Base-by-base conservation (phyloP, 345 rosid species). In the Abelmoschus esculentus region DNA sequence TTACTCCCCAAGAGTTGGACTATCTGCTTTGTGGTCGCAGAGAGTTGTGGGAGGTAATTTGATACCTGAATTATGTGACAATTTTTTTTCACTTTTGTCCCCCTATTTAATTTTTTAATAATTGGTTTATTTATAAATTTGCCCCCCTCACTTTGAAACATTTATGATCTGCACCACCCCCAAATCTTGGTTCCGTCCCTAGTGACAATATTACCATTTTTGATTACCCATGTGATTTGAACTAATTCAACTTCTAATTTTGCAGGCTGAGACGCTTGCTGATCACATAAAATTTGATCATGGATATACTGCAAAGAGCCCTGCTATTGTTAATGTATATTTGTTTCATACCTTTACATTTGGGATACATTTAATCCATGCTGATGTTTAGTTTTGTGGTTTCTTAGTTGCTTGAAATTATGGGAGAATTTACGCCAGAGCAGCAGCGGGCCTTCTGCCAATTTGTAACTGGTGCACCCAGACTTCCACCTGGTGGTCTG, bases 271-370 rank as follows among this genome's bases (percentile, higher is more conserved):
- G 54, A 82, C 91, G 38, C 98, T 96, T 70, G 84, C 76, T 54
- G 98, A 96, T 74, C 98, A 92, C 78, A 90, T 92, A 72, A 96
- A 92, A 80, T 96, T 96, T 10, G 99, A 96, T 82, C 99, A 96
- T 63, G 99, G 99, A 68, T 96, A 90, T 80, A 96, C 87, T 34
- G 95, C 98, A 29, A 96, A 83, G 86, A 92, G 98, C 77, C 97
- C 97, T 68, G 92, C 97, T 65, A 86, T 96, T 40, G 38, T 92
- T 22, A 84, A 87, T 32, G 98, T 96, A 84, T 63, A 65, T 71
- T 72, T 58, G 67, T 71, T 72, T 58, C 62, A 63, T 18, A 36
- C 36, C 6, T 7, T 62, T 54, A 9, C 6, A 44, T 71, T 31
- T 34, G 64, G 31, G 38, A 7, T 11, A 57, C 70, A 58, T 26